These are phyloP conservation scores for Diaporthe batatas DNA, from an alignment of 2,329 filamentous ascomycete species.

Conservation along the genomic window DNA sequence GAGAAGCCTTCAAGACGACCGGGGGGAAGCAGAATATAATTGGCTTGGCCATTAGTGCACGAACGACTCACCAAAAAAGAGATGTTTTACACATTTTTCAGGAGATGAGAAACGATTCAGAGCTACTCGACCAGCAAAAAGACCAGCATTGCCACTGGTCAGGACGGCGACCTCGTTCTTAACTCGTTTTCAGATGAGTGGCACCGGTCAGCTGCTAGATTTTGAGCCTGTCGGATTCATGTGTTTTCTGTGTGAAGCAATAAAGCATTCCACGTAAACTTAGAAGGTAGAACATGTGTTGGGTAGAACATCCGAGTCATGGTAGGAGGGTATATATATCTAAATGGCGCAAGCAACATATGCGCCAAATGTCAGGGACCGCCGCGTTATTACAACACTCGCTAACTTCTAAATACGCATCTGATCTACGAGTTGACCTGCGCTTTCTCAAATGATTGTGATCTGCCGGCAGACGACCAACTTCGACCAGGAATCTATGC, in stretches of 20 bases:
- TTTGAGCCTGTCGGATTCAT: not conserved
- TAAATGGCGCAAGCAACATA: slow-evolving; percentile 8
- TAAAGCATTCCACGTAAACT: not conserved
- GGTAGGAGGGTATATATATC: slow-evolving; percentile 20
- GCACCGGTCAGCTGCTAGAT: no score
- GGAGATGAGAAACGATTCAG: not conserved
- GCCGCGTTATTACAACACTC: slow-evolving; percentile 8
- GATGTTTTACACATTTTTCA: not conserved
- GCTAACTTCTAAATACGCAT: not conserved
- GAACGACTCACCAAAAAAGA: not conserved
- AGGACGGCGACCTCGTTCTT: no score
- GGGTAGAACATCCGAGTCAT: slow-evolving; percentile 9
- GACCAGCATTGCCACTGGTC: not conserved
- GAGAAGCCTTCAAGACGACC: not conserved
- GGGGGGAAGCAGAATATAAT: not conserved
- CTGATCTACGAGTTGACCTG: not conserved
- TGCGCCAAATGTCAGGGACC: not conserved
- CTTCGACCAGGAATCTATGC: not conserved
- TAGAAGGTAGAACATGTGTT: not conserved
- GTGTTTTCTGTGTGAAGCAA: not conserved
- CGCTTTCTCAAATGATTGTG: not conserved
- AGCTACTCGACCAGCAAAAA: not conserved
- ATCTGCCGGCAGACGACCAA: not conserved
- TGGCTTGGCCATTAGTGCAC: not conserved
- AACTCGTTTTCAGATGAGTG: no score